Percentiles rank a stretch among this genome's conserved stretches.
phyloP scores from a whole-genome alignment of 352 stramenopile species.

The Globisporangium lucens region DNA sequence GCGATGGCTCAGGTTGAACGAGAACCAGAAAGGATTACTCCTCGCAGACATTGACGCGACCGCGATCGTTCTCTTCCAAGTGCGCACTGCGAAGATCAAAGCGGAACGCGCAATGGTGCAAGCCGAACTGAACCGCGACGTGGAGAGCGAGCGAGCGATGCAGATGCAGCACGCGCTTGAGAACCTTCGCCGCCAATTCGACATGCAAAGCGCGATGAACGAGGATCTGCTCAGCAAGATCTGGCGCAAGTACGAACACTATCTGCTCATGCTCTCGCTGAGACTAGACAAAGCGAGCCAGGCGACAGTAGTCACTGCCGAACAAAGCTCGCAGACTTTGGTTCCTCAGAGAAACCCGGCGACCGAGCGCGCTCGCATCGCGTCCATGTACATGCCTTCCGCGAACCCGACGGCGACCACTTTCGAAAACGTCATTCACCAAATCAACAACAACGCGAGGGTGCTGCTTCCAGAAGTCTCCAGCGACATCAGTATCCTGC shows the following conservation, averaged over 20 bases:
- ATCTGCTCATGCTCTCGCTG: slow-evolving; percentile 57
- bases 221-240: slow-evolving; percentile 63
- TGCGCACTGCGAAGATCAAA: slow-evolving; percentile 17
- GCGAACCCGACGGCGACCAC: slow-evolving; percentile 22
- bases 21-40: slow-evolving; percentile 54
- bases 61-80: slow-evolving; percentile 20
- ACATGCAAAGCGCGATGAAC: slow-evolving; percentile 41
- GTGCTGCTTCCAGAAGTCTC: slow-evolving; percentile 46
- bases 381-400: slow-evolving; percentile 41
- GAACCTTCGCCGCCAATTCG: slow-evolving; percentile 37
- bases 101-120: slow-evolving; percentile 29
- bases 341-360: slow-evolving; percentile 63
- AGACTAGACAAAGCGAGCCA: slow-evolving; percentile 55
- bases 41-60: slow-evolving; percentile 44
- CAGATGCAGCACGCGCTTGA: slow-evolving; percentile 41
- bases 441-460: slow-evolving; percentile 52
- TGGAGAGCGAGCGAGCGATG: slow-evolving; percentile 44
- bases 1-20: slow-evolving; percentile 31
- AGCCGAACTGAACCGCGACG: slow-evolving; percentile 40
- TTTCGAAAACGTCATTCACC: slow-evolving; percentile 45
- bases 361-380: slow-evolving; percentile 49
- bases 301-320: slow-evolving; percentile 39
- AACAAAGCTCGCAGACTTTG: slow-evolving; percentile 52
- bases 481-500: slow-evolving; percentile 22
- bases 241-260: slow-evolving; percentile 54